Base-by-base conservation (phyloP, 2,329 filamentous ascomycete genomes). In the Epichloe bromicola region DNA sequence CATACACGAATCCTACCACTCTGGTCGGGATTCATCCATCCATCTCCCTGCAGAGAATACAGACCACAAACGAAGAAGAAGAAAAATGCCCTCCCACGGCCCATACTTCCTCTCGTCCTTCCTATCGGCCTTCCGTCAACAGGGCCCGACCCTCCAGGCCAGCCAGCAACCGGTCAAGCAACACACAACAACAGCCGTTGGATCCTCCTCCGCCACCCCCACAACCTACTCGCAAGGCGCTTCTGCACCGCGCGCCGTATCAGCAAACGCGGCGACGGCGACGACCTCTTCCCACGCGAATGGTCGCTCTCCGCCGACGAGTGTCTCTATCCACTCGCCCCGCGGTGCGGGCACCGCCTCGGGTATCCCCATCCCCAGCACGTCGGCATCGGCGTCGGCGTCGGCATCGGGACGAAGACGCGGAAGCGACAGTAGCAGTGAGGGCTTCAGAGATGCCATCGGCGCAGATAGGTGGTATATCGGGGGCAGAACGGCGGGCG, bases 391-490 rank as follows among this genome's bases (percentile, higher is more conserved):
- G 14, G 56, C 59, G 10, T 61, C 66, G 12, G 53, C 65, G 8
- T 60, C 60, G 14, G 57, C 59, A 10, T 61, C 65, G 12, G 53
- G 57, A 1, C 68, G 73, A 14, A 73, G 84, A 51, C 74, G 86
- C 51, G 86, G 85, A 26, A 88, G 83, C 58, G 85, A 89, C 58
- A 87, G 82, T 65, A 85, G 79, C 55, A 82, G 76, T 49, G 86
- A 89, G 60, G 86, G 85, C 2, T 89, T 89, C 64, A 73, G 84
- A 49, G 85, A 89, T 54, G 82, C 82, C 37, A 66, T 81, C 46
- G 84, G 83, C 2, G 77, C 79, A 1, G 86, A 90, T 57, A 88
- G 86, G 68, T 88, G 85, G 83, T 90, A 89, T 61, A 86, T 90
- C 50, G 86, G 86, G 20, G 86, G 86, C 6, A 72, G 84, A 61